phyloP scores from a whole-genome alignment of 495 filamentous ascomycete species.

The Recurvomyces mirabilis region DNA sequence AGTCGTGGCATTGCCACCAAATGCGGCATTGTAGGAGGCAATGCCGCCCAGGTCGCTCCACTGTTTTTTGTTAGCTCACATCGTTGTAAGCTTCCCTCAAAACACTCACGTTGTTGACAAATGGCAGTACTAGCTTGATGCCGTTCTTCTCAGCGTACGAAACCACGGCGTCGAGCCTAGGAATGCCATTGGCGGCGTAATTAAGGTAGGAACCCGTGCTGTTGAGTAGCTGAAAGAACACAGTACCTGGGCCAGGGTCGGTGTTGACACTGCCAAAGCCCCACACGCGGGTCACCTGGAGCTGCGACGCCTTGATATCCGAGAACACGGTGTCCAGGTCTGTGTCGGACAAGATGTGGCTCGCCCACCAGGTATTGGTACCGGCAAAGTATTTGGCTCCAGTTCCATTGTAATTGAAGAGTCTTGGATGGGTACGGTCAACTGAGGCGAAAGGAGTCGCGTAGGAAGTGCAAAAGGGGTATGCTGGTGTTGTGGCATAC shows the following conservation, averaged over 20 bases:
- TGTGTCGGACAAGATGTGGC: conserved; percentile 4
- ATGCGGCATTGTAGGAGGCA: conserved; percentile 10
- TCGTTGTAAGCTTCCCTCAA: background rate
- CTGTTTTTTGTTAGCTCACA: background rate
- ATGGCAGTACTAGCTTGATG: conserved; percentile 4
- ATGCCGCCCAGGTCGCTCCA: conserved; percentile 16
- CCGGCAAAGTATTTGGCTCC: conserved; percentile 7
- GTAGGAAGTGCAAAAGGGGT: conserved; percentile 3
- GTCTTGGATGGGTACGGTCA: background rate
- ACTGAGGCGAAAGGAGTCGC: conserved; percentile 4
- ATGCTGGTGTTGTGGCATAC: no score
- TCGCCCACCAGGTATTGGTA: conserved; percentile 14
- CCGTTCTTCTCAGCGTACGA: conserved; percentile 2
- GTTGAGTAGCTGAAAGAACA: conserved; percentile 33
- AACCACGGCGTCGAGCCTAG: conserved; percentile 11
- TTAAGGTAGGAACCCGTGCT: conserved; percentile 30
- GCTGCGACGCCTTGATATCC: conserved; percentile 9
- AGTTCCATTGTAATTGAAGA: conserved; percentile 11
- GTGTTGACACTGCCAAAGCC: conserved; percentile 15
- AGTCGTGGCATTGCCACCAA: conserved; percentile 15
- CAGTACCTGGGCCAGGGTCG: conserved; percentile 13
- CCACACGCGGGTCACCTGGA: conserved; percentile 10
- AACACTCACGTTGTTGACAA: conserved; percentile 14
- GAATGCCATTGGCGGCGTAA: conserved; percentile 17
- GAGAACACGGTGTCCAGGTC: conserved; percentile 10